These are phyloP conservation scores for Colletotrichum tropicale DNA, from an alignment of 2,329 filamentous ascomycete species.

Conservation along the genomic window DNA sequence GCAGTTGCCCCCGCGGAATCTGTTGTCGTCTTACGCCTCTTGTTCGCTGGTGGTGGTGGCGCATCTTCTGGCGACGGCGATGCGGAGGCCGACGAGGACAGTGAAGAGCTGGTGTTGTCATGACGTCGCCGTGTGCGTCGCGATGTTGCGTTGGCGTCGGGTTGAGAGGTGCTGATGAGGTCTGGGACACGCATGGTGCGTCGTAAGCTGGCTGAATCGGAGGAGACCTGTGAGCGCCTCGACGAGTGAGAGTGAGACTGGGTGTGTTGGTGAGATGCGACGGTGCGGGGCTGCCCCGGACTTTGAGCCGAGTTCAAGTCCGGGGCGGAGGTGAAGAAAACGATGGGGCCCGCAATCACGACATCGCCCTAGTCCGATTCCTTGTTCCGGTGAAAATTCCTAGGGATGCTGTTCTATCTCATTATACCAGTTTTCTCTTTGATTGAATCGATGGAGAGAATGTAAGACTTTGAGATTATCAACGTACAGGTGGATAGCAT, in stretches of 20 bases:
- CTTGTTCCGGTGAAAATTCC: fast-evolving
- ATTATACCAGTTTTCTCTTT: background rate
- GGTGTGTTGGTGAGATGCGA: background rate
- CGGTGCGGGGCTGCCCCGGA: background rate
- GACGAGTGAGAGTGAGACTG: background rate
- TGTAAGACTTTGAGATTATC: background rate
- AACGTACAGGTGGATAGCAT: background rate
- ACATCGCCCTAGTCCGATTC: background rate
- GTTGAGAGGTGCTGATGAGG: background rate
- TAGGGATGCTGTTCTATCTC: background rate
- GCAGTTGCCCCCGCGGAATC: fast-evolving
- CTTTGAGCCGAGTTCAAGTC: background rate
- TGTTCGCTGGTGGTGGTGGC: background rate
- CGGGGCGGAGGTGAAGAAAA: background rate
- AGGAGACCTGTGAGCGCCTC: background rate
- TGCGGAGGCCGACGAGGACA: background rate
- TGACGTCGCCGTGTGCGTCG: background rate
- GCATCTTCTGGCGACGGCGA: background rate
- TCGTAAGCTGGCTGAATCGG: background rate
- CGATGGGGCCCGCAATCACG: background rate
- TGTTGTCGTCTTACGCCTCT: background rate
- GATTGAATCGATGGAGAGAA: background rate
- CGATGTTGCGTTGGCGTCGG: background rate
- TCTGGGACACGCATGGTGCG: background rate
- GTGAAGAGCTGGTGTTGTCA: background rate